Evolutionary conservation across 805 yeast species (phyloP), one percentile per base, ranked within the genome.

Genomic region (Jamesozyma piceae): DNA sequence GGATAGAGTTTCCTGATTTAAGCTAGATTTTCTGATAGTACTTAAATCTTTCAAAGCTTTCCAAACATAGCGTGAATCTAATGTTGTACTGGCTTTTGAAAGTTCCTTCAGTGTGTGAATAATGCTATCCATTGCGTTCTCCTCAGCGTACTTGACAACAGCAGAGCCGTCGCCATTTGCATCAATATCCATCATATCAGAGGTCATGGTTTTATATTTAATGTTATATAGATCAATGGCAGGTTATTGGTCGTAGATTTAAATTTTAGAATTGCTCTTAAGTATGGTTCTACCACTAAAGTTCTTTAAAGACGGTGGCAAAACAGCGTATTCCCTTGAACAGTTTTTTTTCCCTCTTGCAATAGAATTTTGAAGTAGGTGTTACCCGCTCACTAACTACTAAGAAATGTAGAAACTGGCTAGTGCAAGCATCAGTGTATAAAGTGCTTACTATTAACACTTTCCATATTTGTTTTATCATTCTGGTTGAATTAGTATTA

Each of bases 51-150:
- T 80, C 49, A 92, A 74, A 19, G 86, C 89, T 57, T 83, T 84
- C 63, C 90, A 74, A 37, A 92, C 77, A 64, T 82, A 85, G 50
- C 97, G 77, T 51, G 95, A 85, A 63, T 92, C 98, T 60, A 79
- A 78, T 42, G 78, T 77, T 37, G 75, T 61, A 10, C 81, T 81
- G 3, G 89, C 81, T 63, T 80, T 80, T 14, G 64, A 49, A 18
- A 65, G 56, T 30, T 64, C 61, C 32, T 55, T 60, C 28, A 67
- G 54, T 2, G 67, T 58, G 5, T 49, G 31, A 38, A 66, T 53
- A 24, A 67, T 52, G 28, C 49, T 51, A n/a, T 55, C 57, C 34
- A 68, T 60, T 13, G 60, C 51, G 33, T 44, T 41, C 44, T 64
- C 63, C 42, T 61, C 58, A 11, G 56, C 47, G 44, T 59, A 59